Conservation (phyloP, 2,329 filamentous ascomycete genomes). For the Fusarium dlaminii region DNA sequence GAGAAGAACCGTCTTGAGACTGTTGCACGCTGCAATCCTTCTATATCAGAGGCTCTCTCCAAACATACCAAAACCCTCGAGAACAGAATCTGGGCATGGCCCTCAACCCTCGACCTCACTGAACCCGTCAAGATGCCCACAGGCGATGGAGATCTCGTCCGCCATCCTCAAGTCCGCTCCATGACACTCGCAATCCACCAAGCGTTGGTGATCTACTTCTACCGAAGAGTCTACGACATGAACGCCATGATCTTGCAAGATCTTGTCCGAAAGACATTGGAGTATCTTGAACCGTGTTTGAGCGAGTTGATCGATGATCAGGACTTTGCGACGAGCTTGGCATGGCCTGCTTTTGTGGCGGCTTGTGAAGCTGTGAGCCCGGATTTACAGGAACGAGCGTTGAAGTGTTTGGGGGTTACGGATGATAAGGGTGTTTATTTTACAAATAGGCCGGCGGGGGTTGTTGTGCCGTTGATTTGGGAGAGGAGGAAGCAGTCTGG, state of each 20-base stretch:
- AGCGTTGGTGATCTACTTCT: constrained; percentile 57
- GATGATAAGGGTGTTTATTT: constrained; percentile 45
- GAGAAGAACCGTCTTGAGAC: constrained; percentile 49
- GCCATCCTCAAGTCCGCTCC: constrained; percentile 30
- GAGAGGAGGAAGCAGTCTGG: constrained; percentile 40
- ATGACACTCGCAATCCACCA: constrained; percentile 51
- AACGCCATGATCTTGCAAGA: constrained; percentile 53
- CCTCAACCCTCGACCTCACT: constrained; percentile 1
- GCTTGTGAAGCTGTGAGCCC: constrained; percentile 53
- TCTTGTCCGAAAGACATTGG: constrained; percentile 48
- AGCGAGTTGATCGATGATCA: constrained; percentile 47
- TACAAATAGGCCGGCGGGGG: constrained; percentile 40
- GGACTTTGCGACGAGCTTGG: constrained; percentile 50
- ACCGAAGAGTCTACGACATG: constrained; percentile 51
- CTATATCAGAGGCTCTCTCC: constrained; percentile 39
- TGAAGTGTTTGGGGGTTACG: constrained; percentile 37
- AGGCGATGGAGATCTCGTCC: constrained; percentile 27
- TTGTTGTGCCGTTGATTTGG: constrained; percentile 44
- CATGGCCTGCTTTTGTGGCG: constrained; percentile 57
- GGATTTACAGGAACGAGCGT: constrained; percentile 45
- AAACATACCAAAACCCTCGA: constrained; percentile 47
- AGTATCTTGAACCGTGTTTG: constrained; percentile 49
- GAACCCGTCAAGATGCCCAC: constrained; percentile 1
- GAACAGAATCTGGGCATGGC: constrained; percentile 47
- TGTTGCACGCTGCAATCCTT: constrained; percentile 31